phyloP scores from a whole-genome alignment of 371 early-diverging fungal species.

The Lichtheimia ornata region DNA sequence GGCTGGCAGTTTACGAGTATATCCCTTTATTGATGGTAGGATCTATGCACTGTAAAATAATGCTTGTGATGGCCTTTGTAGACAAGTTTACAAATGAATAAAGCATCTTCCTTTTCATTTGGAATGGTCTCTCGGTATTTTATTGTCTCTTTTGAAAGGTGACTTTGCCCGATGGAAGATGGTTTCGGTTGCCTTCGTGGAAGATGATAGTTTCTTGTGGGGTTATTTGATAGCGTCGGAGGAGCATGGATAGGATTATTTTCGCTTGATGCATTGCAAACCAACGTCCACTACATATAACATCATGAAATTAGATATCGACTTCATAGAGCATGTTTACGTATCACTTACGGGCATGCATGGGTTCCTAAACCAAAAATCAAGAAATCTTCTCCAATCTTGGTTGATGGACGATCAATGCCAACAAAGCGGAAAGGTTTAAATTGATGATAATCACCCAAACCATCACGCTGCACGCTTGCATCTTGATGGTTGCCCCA shows the following conservation, averaged over 20 bases:
- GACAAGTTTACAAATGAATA: too few relatives aligned
- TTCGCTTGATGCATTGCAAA: slow-evolving; percentile 28
- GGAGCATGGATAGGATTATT: slow-evolving; percentile 14
- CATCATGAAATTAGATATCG: background rate
- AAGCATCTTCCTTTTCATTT: too few relatives aligned
- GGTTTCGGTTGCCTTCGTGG: background rate
- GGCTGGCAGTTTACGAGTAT: too few relatives aligned
- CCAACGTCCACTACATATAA: slow-evolving; percentile 16
- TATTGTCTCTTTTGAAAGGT: background rate
- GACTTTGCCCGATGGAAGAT: slow-evolving; percentile 5
- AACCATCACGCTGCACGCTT: background rate
- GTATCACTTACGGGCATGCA: slow-evolving; percentile 22
- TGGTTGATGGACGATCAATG: slow-evolving; percentile 32
- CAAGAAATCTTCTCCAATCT: slow-evolving; percentile 39
- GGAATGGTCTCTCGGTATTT: too few relatives aligned
- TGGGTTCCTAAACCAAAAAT: slow-evolving; percentile 57
- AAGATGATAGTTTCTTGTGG: slow-evolving; percentile 5
- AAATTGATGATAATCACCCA: slow-evolving; percentile 29
- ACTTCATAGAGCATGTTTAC: background rate
- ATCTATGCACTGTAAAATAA: too few relatives aligned
- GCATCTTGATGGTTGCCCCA: background rate
- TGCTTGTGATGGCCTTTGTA: too few relatives aligned
- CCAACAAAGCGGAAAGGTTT: slow-evolving; percentile 48
- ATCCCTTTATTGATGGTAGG: too few relatives aligned
- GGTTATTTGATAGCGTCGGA: slow-evolving; percentile 9